Percentiles rank a stretch among this genome's conserved stretches.
Conservation (phyloP, 257 asterid species). For the Ballota nigra region DNA sequence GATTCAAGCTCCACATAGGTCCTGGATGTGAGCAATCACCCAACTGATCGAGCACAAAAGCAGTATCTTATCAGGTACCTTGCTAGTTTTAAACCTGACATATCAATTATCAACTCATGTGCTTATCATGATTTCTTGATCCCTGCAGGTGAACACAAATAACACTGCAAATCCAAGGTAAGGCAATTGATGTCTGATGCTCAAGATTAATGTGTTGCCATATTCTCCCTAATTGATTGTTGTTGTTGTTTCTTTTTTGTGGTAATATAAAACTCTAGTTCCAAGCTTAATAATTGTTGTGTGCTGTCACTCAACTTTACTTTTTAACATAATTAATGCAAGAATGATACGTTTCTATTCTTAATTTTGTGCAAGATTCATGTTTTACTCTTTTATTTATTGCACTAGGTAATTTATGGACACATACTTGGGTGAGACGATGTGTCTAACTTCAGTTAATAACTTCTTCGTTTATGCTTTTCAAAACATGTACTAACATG, state of each 20-base stretch:
- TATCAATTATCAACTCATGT: neutral
- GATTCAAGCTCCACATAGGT: constrained; percentile 17
- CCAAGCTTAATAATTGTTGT: neutral
- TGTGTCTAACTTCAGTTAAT: too few relatives aligned
- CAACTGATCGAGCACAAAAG: neutral
- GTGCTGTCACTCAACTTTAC: neutral
- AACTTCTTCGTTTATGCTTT: too few relatives aligned
- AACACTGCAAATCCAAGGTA: neutral
- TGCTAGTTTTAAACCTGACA: neutral
- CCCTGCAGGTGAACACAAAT: neutral
- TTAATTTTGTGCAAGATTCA: neutral
- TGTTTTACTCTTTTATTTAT: neutral
- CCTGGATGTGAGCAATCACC: constrained; percentile 13
- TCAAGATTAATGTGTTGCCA: neutral
- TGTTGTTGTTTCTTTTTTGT: neutral
- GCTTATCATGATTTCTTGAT: neutral
- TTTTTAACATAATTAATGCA: neutral
- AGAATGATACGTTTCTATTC: neutral
- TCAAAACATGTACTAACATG: too few relatives aligned
- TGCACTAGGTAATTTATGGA: too few relatives aligned
- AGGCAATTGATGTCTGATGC: neutral
- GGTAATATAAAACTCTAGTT: neutral
- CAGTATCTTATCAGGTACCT: neutral
- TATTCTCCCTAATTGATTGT: neutral
- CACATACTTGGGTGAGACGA: too few relatives aligned